phyloP scores from a whole-genome alignment of 768 basidiomycete genomes.

The Trichaptum fuscoviolaceum region DNA sequence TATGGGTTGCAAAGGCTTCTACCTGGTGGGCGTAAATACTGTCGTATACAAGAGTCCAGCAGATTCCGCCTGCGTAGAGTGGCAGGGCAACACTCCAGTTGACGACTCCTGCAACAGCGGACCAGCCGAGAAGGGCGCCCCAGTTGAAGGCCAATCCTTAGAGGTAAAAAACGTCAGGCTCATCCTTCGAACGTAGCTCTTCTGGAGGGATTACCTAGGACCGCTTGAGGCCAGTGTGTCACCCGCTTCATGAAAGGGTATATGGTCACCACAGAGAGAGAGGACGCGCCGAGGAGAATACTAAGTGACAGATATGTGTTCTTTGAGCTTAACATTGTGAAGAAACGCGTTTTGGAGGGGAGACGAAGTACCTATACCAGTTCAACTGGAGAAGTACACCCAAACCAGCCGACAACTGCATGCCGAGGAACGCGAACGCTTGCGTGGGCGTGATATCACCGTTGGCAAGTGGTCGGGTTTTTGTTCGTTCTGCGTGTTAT shows the following conservation, averaged over 20 bases:
- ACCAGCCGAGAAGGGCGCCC: conserved; percentile 95
- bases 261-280: conserved; percentile 76
- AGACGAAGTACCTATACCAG: conserved; percentile 79
- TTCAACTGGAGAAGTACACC: conserved; percentile 88
- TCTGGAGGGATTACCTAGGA: conserved; percentile 62
- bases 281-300: conserved; percentile 88
- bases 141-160: conserved; percentile 94
- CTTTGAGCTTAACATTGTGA: background rate
- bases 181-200: too few relatives aligned
- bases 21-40: conserved; percentile 98
- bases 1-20: conserved; percentile 11
- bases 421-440: conserved; percentile 76
- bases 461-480: conserved; percentile 77
- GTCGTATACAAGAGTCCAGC: conserved; percentile 96
- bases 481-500: conserved; percentile 64
- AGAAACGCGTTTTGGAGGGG: background rate
- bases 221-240: conserved; percentile 95
- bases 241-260: conserved; percentile 98
- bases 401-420: conserved; percentile 77
- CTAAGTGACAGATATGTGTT: conserved; percentile 34
- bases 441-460: conserved; percentile 74
- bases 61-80: conserved; percentile 83
- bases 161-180: background rate
- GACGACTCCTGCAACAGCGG: conserved; percentile 77
- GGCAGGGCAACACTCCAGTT: conserved; percentile 83